Base-by-base conservation (phyloP, 2,329 filamentous ascomycete species). In the Karstenula rhodostoma region DNA sequence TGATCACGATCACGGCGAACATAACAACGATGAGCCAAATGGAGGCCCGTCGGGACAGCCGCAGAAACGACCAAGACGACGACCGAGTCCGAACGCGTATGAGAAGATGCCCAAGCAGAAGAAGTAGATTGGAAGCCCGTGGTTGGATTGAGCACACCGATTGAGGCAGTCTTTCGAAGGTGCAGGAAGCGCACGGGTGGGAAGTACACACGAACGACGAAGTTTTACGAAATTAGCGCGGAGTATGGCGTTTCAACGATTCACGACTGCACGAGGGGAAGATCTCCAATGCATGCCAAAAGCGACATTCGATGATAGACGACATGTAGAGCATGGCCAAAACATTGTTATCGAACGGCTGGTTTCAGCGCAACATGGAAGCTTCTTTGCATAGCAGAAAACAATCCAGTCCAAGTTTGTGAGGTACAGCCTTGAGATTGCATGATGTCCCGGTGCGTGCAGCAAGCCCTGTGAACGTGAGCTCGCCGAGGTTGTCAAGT, bases 71-170 rank as follows among this genome's bases (percentile, higher is more conserved):
- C 80, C 68, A 78, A 69, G 68, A 37, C 66, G 86, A 66, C 83
- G 81, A 70, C 87, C 89, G 19, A 93, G 90, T 71, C 91, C 91
- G 23, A 94, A 94, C 77, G 91, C 91, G 1, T 94, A 94, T 72
- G 91, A 94, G 79, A 90, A 89, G 77, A 86, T 92, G 76, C 89
- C 89, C 12, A 87, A 86, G 66, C 64, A 85, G 54, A 72, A 67
- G 56, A 74, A 76, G 57, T 72, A 69, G 17, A 15, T 33, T 25
- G 19, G 9, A 15, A 50, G n/a, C 9, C n/a, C 2, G 23, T 22
- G 17, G n/a, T 15, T 13, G 32, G 32, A n/a, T 12, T 12, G 32
- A 12, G 12, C 19, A 51, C 32, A n/a, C n/a, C 12, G 32, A 2
- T 10, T 10, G 48, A 23, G 7, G n/a, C 27, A 23, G 9, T 4